Percentiles rank a stretch among this genome's conserved stretches.
Conservation (phyloP, 2,329 filamentous ascomycete species). For the Aureobasidium sp. region DNA sequence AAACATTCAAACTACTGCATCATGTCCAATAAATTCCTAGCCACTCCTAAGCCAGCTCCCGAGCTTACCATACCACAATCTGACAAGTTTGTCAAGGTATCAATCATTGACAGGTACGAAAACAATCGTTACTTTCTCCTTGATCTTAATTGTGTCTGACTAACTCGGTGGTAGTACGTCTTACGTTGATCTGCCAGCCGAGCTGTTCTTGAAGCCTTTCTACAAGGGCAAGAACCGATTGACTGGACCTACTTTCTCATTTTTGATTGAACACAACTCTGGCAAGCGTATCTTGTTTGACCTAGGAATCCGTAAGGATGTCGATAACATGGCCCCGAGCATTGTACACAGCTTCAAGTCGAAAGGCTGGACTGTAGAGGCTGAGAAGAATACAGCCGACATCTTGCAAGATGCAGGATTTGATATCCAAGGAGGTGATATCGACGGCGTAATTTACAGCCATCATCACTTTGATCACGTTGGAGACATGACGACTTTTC, state of each 20-base stretch:
- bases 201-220: constrained; percentile 30
- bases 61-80: constrained; percentile 28
- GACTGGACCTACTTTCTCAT: constrained; percentile 36
- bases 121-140: neutral
- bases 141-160: neutral
- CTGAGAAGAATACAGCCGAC: constrained; percentile 36
- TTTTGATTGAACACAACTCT: constrained; percentile 41
- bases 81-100: constrained; percentile 26
- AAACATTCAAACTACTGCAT: neutral
- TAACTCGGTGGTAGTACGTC: constrained; percentile 22
- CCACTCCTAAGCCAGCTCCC: constrained; percentile 24
- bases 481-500: constrained; percentile 37
- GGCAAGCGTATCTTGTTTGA: constrained; percentile 39
- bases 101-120: constrained; percentile 28
- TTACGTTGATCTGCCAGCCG: constrained; percentile 25
- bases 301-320: constrained; percentile 41
- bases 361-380: constrained; percentile 29
- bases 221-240: constrained; percentile 32
- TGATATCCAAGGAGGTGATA: constrained; percentile 28
- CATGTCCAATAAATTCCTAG: constrained; percentile 19
- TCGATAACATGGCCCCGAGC: constrained; percentile 30
- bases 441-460: constrained; percentile 27
- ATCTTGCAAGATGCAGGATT: constrained; percentile 34
- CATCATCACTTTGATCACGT: constrained; percentile 27
- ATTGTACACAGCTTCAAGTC: constrained; percentile 26